Evolutionary conservation across 306 rosid species (phyloP).

Genomic region (Corylus avellana): DNA sequence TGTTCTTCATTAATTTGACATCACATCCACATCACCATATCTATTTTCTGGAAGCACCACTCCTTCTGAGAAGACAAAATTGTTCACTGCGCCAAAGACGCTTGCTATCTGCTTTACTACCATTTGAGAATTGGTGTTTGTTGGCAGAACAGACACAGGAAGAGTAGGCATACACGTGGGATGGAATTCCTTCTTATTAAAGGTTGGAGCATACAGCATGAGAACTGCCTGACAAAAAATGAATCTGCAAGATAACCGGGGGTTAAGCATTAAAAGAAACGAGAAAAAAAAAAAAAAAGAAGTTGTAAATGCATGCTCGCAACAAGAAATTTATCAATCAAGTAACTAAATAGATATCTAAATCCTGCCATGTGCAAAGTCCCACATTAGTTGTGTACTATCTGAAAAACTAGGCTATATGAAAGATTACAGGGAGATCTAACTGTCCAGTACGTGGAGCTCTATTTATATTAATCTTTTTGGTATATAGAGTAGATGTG

Average conservation of each 20-base stretch:
- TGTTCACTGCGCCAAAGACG: conserved; percentile 57
- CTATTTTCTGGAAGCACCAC: conserved; percentile 39
- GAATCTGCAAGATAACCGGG: conserved; percentile 55
- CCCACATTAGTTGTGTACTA: no score
- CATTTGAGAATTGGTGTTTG: conserved; percentile 37
- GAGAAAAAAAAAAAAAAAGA: not conserved
- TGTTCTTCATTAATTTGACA: conserved; percentile 22
- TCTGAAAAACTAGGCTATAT: no score
- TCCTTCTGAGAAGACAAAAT: conserved; percentile 57
- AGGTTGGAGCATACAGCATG: conserved; percentile 57
- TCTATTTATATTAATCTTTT: no score
- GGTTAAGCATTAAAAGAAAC: conserved; percentile 5
- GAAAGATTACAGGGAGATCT: no score
- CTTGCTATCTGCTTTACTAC: conserved; percentile 55
- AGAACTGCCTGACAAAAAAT: conserved; percentile 69
- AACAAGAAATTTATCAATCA: not conserved
- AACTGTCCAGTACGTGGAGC: no score
- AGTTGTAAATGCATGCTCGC: not conserved
- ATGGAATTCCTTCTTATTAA: conserved; percentile 54
- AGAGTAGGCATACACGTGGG: conserved; percentile 77
- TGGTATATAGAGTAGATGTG: no score
- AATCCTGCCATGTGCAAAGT: no score
- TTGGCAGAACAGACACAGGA: conserved; percentile 48
- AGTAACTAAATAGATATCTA: no score
- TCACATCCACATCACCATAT: conserved; percentile 18